Percentiles rank a stretch among this genome's conserved stretches.
phyloP scores from a whole-genome alignment of 768 basidiomycete genomes.

The Hemileccinum rubropunctum region DNA sequence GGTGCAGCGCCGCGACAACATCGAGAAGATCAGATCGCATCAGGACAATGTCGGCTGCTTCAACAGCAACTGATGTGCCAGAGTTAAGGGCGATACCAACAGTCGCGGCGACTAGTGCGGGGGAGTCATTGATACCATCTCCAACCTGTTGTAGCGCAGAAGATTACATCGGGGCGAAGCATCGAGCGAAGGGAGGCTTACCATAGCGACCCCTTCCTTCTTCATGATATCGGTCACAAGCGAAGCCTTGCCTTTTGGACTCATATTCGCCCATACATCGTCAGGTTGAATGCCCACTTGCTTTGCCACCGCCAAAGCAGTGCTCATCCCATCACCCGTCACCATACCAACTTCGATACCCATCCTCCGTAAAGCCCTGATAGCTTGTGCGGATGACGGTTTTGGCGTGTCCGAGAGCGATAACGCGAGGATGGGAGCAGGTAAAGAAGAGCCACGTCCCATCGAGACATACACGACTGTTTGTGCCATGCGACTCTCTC shows the following conservation, averaged over 20 bases:
- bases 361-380: slow-evolving; percentile 79
- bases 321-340: slow-evolving; percentile 87
- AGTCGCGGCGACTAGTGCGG: slow-evolving; percentile 92
- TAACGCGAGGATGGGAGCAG: slow-evolving; percentile 70
- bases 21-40: slow-evolving; percentile 97
- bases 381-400: slow-evolving; percentile 77
- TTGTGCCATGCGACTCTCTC: slow-evolving; percentile 70
- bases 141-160: slow-evolving; percentile 62
- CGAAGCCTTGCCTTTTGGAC: slow-evolving; percentile 92
- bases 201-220: slow-evolving; percentile 85
- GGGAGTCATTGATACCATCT: slow-evolving; percentile 98
- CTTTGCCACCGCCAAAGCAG: slow-evolving; percentile 84
- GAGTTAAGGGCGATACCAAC: slow-evolving; percentile 96
- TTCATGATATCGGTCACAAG: slow-evolving; percentile 80
- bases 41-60: slow-evolving; percentile 96
- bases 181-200: slow-evolving; percentile 33
- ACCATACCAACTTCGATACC: slow-evolving; percentile 91
- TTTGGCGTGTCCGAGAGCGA: slow-evolving; percentile 89
- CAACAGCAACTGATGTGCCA: slow-evolving; percentile 95
- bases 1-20: slow-evolving; percentile 93
- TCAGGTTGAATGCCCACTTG: slow-evolving; percentile 85
- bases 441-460: slow-evolving; percentile 32
- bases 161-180: neutral
- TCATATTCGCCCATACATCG: slow-evolving; percentile 89
- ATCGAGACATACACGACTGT: slow-evolving; percentile 89